A percentile compares a stretch with the other conserved stretches of the same genome.
Evolutionary conservation across 148 eudicot species (phyloP).

Genomic region (Rhododendron griersonianum): DNA sequence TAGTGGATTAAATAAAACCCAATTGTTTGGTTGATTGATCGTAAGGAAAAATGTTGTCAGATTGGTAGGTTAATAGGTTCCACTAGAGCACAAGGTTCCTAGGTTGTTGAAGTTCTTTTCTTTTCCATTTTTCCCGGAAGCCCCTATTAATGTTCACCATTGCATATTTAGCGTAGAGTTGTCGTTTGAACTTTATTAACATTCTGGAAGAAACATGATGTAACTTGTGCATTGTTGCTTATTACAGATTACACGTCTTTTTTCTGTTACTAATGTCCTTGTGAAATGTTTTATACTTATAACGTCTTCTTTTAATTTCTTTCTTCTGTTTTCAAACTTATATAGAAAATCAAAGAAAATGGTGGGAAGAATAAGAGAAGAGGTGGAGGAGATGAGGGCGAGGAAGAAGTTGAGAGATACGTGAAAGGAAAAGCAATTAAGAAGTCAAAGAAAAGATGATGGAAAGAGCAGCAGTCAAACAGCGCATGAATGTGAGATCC

Average conservation of each 20-base stretch:
- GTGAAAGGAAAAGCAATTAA: constrained; percentile 10
- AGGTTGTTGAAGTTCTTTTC: neutral
- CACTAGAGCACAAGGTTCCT: neutral
- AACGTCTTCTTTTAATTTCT: neutral
- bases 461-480: neutral
- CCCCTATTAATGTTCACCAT: neutral
- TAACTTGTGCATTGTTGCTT: neutral
- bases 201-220: neutral
- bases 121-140: neutral
- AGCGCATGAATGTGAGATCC: neutral
- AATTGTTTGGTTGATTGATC: neutral
- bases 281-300: neutral
- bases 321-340: neutral
- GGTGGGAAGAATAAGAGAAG: constrained; percentile 50
- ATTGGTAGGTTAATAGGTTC: neutral
- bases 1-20: neutral
- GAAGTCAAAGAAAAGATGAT: constrained; percentile 24
- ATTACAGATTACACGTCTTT: neutral
- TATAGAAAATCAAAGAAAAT: constrained; percentile 64
- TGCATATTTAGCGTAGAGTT: neutral
- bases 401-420: constrained; percentile 53
- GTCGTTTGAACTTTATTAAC: neutral
- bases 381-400: constrained; percentile 49
- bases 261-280: neutral
- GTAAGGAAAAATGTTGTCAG: neutral